Evolutionary conservation across 345 rosid genomes (phyloP).

Genomic region (Triadica sebifera): DNA sequence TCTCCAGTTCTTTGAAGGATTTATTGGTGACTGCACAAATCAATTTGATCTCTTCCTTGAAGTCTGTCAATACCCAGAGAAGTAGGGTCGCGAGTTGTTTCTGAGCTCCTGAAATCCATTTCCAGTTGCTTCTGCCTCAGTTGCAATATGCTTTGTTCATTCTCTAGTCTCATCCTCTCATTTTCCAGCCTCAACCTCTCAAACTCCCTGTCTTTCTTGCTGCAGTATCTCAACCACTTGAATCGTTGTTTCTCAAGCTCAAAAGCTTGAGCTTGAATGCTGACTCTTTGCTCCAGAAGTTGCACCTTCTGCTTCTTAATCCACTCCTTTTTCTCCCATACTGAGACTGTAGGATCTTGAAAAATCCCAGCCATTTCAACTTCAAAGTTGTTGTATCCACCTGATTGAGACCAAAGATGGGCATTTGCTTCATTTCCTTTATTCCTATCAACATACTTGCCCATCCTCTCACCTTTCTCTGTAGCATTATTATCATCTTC

Average conservation of each 20-base stretch:
- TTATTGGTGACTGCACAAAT: slow-evolving; percentile 31
- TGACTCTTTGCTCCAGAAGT: slow-evolving; percentile 44
- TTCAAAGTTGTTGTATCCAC: slow-evolving; percentile 27
- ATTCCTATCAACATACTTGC: slow-evolving; percentile 24
- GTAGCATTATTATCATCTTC: slow-evolving; percentile 32
- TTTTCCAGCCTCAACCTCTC: slow-evolving; percentile 55
- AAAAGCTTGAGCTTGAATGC: slow-evolving; percentile 43
- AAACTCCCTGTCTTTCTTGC: slow-evolving; percentile 59
- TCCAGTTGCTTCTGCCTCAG: slow-evolving; percentile 47
- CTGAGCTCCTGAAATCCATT: slow-evolving; percentile 31
- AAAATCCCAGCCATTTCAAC: slow-evolving; percentile 37
- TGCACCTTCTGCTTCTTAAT: slow-evolving; percentile 38
- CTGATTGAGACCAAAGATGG: slow-evolving; percentile 25
- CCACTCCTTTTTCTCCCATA: slow-evolving; percentile 42
- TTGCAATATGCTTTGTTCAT: slow-evolving; percentile 40
- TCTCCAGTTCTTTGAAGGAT: slow-evolving; percentile 9
- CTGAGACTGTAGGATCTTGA: slow-evolving; percentile 37
- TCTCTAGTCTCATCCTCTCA: slow-evolving; percentile 48
- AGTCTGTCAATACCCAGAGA: slow-evolving; percentile 29
- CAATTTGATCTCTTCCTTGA: slow-evolving; percentile 35
- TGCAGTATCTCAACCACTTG: slow-evolving; percentile 64
- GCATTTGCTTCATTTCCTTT: slow-evolving; percentile 22
- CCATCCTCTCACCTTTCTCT: slow-evolving; percentile 24
- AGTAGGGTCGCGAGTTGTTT: slow-evolving; percentile 27
- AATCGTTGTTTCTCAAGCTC: slow-evolving; percentile 60